phyloP scores from a whole-genome alignment of 257 asterid genomes.

The Avicennia marina region DNA sequence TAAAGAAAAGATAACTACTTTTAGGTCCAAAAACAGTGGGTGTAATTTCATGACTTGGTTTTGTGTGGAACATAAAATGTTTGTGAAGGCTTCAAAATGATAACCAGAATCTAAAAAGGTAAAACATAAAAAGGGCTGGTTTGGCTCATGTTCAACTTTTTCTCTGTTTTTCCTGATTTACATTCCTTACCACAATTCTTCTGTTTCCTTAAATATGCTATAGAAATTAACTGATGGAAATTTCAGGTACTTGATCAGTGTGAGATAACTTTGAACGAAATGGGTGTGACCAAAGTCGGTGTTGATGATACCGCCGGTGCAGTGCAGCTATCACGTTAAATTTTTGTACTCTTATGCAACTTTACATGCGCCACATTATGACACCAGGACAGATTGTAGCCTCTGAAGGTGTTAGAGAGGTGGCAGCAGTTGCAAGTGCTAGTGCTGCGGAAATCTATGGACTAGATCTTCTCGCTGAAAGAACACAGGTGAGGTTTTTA shows the following conservation, averaged over 20 bases:
- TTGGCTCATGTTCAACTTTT: too few relatives aligned
- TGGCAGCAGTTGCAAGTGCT: slow-evolving; percentile 79
- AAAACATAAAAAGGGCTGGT: too few relatives aligned
- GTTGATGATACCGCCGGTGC: slow-evolving; percentile 80
- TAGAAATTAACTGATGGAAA: too few relatives aligned
- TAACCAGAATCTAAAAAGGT: too few relatives aligned
- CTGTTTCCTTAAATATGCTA: too few relatives aligned
- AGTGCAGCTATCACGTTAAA: slow-evolving; percentile 66
- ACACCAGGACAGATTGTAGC: slow-evolving; percentile 67
- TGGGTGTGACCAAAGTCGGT: slow-evolving; percentile 47
- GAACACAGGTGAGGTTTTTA: slow-evolving; percentile 59
- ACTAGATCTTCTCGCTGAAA: slow-evolving; percentile 71
- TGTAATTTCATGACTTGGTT: too few relatives aligned
- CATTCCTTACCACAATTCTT: too few relatives aligned
- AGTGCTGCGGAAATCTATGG: slow-evolving; percentile 88
- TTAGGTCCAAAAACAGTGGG: too few relatives aligned
- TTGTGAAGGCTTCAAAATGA: too few relatives aligned
- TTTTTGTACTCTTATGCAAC: slow-evolving; percentile 5
- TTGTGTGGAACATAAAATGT: too few relatives aligned
- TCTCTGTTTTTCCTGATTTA: too few relatives aligned
- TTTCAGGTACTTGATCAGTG: slow-evolving; percentile 86
- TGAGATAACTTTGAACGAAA: slow-evolving; percentile 43
- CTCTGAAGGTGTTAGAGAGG: slow-evolving; percentile 53
- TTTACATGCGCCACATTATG: slow-evolving; percentile 12
- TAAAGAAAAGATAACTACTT: too few relatives aligned